Conservation (phyloP, 371 early-diverging fungal species). For the Mucor sp. region DNA sequence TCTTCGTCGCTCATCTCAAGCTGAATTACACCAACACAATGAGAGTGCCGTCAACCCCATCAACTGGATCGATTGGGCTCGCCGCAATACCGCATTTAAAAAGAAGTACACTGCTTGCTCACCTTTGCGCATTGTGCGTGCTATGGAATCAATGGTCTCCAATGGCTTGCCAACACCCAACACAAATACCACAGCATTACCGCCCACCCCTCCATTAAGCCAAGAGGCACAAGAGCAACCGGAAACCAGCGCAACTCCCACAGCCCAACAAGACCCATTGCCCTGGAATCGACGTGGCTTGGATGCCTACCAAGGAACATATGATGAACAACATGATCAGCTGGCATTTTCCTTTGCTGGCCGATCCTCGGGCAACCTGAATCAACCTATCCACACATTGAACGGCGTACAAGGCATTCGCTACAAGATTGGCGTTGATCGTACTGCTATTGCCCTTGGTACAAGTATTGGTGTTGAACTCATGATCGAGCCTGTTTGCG, state of each 20-base stretch:
- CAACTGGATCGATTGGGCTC: constrained; percentile 16
- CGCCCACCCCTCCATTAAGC: neutral
- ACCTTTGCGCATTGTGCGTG: constrained; percentile 27
- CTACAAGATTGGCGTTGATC: constrained; percentile 36
- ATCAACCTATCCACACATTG: neutral
- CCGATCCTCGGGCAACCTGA: constrained; percentile 25
- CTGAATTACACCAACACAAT: neutral
- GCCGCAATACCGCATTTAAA: constrained; percentile 7
- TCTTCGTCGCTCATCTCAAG: constrained; percentile 15
- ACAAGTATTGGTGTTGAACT: constrained; percentile 42
- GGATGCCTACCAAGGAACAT: constrained; percentile 14
- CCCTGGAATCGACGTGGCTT: constrained; percentile 21
- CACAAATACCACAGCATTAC: neutral
- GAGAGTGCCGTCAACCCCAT: neutral
- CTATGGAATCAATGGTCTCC: constrained; percentile 18
- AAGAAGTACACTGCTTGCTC: constrained; percentile 13
- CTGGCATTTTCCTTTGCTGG: constrained; percentile 37
- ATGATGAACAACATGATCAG: constrained; percentile 45
- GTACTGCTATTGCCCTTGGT: constrained; percentile 46
- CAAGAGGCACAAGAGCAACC: neutral
- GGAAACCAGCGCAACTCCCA: neutral
- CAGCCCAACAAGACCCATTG: neutral
- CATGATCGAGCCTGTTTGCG: constrained; percentile 32
- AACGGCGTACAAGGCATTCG: constrained; percentile 27
- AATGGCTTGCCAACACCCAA: neutral